phyloP scores from a whole-genome alignment of 768 basidiomycete species.

The Arthromyces matolae region DNA sequence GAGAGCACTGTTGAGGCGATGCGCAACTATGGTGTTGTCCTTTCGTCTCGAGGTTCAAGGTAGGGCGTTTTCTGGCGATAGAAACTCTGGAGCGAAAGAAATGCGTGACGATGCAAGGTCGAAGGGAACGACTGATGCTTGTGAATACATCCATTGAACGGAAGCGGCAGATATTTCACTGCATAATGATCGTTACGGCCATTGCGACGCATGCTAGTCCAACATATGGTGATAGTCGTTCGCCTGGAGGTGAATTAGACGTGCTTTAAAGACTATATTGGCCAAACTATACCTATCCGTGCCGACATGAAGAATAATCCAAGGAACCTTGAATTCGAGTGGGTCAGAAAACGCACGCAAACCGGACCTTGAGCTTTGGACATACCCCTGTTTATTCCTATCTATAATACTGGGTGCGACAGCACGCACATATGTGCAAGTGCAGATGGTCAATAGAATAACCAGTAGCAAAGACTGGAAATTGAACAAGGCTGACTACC shows the following conservation, averaged over 20 bases:
- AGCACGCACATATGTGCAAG: conserved; percentile 92
- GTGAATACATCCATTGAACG: no score
- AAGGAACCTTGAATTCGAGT: conserved; percentile 56
- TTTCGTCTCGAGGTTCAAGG: no score
- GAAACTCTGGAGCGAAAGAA: not conserved
- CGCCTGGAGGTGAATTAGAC: conserved; percentile 51
- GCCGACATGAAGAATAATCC: conserved; percentile 96
- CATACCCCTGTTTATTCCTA: conserved; percentile 93
- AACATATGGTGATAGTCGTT: conserved; percentile 94
- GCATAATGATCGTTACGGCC: conserved; percentile 67
- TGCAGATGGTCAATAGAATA: conserved; percentile 91
- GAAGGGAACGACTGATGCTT: not conserved
- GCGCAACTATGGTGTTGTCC: no score
- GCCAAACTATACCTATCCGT: conserved; percentile 69
- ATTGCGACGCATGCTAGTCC: conserved; percentile 89
- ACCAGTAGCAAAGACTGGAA: conserved; percentile 94
- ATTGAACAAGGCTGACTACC: conserved; percentile 89
- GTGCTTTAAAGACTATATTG: not conserved
- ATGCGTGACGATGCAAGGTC: not conserved
- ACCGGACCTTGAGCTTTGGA: conserved; percentile 20
- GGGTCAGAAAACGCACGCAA: conserved; percentile 1
- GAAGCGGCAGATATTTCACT: conserved; percentile 27
- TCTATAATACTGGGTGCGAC: conserved; percentile 89
- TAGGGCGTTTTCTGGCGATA: no score
- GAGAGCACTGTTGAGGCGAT: not conserved